Evolutionary conservation across 441 rosid species (phyloP).

Genomic region (Corymbia calophylla): DNA sequence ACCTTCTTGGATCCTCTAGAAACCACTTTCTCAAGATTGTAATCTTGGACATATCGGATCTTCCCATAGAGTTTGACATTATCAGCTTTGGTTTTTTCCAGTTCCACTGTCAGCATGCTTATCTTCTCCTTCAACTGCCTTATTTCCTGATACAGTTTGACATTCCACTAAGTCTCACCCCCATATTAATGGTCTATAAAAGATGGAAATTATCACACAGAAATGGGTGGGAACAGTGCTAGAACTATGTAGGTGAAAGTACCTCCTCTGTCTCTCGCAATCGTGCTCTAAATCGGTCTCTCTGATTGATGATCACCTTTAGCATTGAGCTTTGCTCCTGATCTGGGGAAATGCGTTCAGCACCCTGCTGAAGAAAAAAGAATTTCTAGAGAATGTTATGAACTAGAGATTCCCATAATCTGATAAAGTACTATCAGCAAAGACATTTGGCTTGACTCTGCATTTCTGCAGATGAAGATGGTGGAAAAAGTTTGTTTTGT

Average conservation of each 20-base stretch:
- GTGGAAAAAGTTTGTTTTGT: not conserved
- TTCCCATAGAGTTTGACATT: slow-evolving; percentile 95
- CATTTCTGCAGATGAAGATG: not conserved
- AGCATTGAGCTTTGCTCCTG: slow-evolving; percentile 99
- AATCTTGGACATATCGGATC: slow-evolving; percentile 94
- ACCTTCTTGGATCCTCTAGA: slow-evolving; percentile 96
- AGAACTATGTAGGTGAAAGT: not conserved
- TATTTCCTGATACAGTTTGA: slow-evolving; percentile 47
- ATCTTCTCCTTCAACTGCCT: slow-evolving; percentile 88
- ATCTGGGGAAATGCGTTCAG: slow-evolving; percentile 67
- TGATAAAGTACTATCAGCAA: not conserved
- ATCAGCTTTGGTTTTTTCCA: slow-evolving; percentile 94
- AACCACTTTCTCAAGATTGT: slow-evolving; percentile 87
- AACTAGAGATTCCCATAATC: not conserved
- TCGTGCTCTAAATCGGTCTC: slow-evolving; percentile 88
- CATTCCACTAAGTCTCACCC: not conserved
- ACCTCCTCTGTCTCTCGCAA: slow-evolving; percentile 96
- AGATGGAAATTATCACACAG: not conserved
- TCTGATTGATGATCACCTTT: slow-evolving; percentile 94
- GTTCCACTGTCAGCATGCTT: slow-evolving; percentile 62
- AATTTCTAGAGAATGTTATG: not conserved
- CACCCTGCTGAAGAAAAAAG: slow-evolving; percentile 31
- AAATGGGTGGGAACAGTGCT: not conserved
- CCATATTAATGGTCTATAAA: not conserved
- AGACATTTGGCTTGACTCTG: not conserved